phyloP scores from a whole-genome alignment of 345 rosid genomes.

The Moricandia moricandioides region DNA sequence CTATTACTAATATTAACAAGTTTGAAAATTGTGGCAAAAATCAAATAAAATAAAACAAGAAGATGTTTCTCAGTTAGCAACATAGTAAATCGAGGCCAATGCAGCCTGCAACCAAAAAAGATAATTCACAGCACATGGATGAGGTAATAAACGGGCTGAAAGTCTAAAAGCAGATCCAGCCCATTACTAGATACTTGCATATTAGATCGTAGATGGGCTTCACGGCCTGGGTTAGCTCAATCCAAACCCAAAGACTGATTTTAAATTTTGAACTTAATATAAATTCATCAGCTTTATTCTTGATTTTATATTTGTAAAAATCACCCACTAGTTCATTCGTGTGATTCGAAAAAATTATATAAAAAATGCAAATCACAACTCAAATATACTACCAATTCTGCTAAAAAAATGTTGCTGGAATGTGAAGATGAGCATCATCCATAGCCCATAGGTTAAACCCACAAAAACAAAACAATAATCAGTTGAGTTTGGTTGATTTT shows the following conservation, averaged over 20 bases:
- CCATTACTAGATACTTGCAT: background rate
- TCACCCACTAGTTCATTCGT: constrained; percentile 36
- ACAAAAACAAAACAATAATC: background rate
- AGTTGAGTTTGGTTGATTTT: constrained; percentile 9
- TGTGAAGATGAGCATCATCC: background rate
- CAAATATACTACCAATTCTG: constrained; percentile 20
- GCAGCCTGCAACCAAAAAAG: background rate
- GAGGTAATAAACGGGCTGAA: background rate
- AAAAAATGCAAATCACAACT: constrained; percentile 8
- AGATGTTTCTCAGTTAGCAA: too few relatives aligned
- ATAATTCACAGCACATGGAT: background rate
- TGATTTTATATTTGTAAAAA: constrained; percentile 2
- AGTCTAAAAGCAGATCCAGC: background rate
- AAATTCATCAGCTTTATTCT: constrained; percentile 25
- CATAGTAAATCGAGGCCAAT: too few relatives aligned
- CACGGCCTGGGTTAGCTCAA: background rate
- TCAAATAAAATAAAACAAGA: background rate
- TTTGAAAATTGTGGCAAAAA: background rate
- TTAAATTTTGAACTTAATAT: background rate
- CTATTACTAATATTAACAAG: background rate
- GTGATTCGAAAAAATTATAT: background rate
- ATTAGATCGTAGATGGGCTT: background rate
- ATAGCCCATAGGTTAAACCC: background rate
- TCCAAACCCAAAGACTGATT: background rate
- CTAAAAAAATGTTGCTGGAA: background rate